Conservation (phyloP, 2,329 filamentous ascomycete species). For the Colletotrichum lentis region DNA sequence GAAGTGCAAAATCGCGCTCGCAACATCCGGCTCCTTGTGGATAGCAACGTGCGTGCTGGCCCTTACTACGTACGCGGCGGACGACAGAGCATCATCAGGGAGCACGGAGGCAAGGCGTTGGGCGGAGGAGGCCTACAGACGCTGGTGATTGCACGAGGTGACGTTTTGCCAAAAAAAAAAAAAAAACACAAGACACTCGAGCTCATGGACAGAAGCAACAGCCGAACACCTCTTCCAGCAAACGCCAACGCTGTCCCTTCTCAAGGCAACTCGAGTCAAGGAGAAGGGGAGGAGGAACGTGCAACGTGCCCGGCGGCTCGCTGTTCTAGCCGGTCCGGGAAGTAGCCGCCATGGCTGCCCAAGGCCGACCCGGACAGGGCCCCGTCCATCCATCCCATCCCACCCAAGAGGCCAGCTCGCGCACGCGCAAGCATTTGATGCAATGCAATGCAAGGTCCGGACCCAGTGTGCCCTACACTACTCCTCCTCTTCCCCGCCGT, state of each 20-base stretch:
- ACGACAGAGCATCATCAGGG: too few relatives aligned
- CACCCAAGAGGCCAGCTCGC: not conserved
- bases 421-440: conserved; percentile 28
- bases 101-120: not conserved
- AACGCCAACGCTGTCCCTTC: not conserved
- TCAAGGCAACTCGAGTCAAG: not conserved
- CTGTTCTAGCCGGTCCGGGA: conserved; percentile 9
- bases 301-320: not conserved
- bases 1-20: conserved; percentile 3
- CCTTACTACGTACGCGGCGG: too few relatives aligned
- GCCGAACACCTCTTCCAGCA: not conserved
- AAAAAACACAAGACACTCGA: too few relatives aligned
- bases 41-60: not conserved
- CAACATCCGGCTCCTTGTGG: not conserved
- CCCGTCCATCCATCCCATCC: not conserved
- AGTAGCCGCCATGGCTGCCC: not conserved
- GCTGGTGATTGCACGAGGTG: not conserved
- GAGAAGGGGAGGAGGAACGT: not conserved
- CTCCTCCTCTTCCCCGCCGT: conserved; percentile 5
- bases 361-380: conserved; percentile 1
- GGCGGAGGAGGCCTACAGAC: not conserved
- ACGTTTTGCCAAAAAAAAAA: not conserved
- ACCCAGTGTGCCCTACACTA: not conserved
- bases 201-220: not conserved
- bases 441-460: conserved; percentile 32